Conservation (phyloP, 768 basidiomycete genomes). For the Mycena galopus region DNA sequence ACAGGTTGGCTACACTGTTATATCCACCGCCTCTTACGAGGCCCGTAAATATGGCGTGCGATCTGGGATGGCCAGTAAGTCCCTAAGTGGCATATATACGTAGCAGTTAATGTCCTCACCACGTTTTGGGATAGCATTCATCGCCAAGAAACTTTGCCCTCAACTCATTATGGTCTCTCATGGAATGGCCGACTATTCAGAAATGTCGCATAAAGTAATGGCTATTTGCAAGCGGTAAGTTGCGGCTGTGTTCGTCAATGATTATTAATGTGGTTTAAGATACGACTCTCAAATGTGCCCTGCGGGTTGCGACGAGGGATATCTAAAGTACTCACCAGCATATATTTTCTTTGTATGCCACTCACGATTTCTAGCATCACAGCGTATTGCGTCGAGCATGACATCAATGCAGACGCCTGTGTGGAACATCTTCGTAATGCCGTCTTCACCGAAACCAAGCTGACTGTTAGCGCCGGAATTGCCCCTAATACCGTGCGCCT, state of each 20-base stretch:
- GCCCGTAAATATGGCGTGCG: conserved; percentile 92
- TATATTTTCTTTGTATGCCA: not conserved
- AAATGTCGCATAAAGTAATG: conserved; percentile 83
- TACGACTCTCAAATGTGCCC: conserved; percentile 80
- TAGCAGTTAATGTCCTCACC: not conserved
- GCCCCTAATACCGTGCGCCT: conserved; percentile 89
- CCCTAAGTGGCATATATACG: conserved; percentile 33
- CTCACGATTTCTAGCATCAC: conserved; percentile 72
- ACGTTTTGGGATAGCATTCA: conserved; percentile 70
- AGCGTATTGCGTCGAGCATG: conserved; percentile 78
- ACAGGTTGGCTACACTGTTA: conserved; percentile 32
- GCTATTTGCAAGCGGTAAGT: conserved; percentile 66
- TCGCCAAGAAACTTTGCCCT: conserved; percentile 95
- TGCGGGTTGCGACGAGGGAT: conserved; percentile 92
- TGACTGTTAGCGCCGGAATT: conserved; percentile 96
- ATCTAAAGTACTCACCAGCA: conserved; percentile 78
- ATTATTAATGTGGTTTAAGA: conserved; percentile 4
- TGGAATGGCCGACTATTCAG: conserved; percentile 72
- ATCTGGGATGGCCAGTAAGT: conserved; percentile 95
- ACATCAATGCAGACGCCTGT: conserved; percentile 77
- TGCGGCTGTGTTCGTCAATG: not conserved
- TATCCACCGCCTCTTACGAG: conserved; percentile 73
- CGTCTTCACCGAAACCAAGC: conserved; percentile 81
- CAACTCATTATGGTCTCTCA: conserved; percentile 79
- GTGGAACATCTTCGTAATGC: conserved; percentile 81